phyloP scores from a whole-genome alignment of 257 asterid genomes.

The Ehretia macrophylla region DNA sequence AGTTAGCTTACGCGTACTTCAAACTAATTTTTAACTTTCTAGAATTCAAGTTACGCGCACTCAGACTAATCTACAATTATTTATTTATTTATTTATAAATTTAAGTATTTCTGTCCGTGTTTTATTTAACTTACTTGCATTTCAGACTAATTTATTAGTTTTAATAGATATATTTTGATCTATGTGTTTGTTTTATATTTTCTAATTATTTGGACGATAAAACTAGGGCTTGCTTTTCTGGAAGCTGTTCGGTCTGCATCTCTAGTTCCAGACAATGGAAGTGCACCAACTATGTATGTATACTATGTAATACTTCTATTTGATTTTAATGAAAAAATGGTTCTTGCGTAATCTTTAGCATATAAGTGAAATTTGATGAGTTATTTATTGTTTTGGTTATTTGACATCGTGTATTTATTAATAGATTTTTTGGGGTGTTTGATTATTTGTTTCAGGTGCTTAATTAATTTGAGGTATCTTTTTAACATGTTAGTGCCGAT shows the following conservation, averaged over 20 bases:
- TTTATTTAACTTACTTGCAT: too few relatives aligned
- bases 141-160: too few relatives aligned
- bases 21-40: too few relatives aligned
- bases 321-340: too few relatives aligned
- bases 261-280: conserved; percentile 53
- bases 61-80: too few relatives aligned
- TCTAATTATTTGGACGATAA: not conserved
- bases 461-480: too few relatives aligned
- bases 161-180: not conserved
- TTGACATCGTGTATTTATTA: not conserved
- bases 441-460: too few relatives aligned
- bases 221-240: conserved; percentile 66
- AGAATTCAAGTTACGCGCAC: too few relatives aligned
- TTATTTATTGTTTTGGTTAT: not conserved
- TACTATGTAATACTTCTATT: not conserved
- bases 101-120: too few relatives aligned
- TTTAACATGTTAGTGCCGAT: not conserved
- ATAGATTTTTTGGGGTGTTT: too few relatives aligned
- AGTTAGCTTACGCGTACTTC: too few relatives aligned
- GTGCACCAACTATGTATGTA: conserved; percentile 62
- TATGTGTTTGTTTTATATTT: not conserved
- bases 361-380: not conserved
- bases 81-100: too few relatives aligned
- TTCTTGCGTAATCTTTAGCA: not conserved
- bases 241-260: conserved; percentile 89